These are phyloP conservation scores for Gliomastix tumulicola DNA, from an alignment of 2,329 filamentous ascomycete species.

Conservation along the genomic window DNA sequence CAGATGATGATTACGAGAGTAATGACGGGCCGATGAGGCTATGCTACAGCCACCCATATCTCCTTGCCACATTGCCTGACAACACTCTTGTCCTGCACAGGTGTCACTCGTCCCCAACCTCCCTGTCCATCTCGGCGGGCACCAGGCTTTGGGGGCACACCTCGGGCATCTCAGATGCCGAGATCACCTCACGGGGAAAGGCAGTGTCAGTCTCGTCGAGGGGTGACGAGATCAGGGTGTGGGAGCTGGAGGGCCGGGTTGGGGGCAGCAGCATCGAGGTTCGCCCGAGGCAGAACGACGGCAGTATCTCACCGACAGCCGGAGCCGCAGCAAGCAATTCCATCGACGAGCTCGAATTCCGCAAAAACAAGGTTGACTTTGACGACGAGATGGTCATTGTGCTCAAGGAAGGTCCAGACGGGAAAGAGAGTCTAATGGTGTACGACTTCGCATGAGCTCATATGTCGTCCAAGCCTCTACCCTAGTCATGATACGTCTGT, in stretches of 20 bases:
- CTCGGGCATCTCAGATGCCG: constrained; percentile 77
- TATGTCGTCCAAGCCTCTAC: no score
- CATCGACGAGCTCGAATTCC: constrained; percentile 24
- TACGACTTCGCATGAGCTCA: constrained; percentile 86
- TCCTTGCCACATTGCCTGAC: constrained; percentile 76
- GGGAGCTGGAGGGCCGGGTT: constrained; percentile 75
- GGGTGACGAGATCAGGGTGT: constrained; percentile 77
- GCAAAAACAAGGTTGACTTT: constrained; percentile 69
- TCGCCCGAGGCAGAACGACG: constrained; percentile 23
- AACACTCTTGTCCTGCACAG: constrained; percentile 82
- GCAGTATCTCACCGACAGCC: neutral
- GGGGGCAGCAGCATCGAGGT: constrained; percentile 47
- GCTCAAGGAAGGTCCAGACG: constrained; percentile 61
- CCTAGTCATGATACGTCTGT: no score
- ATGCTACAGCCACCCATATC: constrained; percentile 74
- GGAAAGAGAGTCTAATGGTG: constrained; percentile 67
- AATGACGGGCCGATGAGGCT: constrained; percentile 50
- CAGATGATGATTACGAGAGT: neutral
- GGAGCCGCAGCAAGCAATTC: no score
- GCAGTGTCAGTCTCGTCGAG: constrained; percentile 80
- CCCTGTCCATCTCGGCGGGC: constrained; percentile 63
- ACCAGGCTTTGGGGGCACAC: constrained; percentile 87
- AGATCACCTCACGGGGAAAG: constrained; percentile 78
- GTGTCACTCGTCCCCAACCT: constrained; percentile 63
- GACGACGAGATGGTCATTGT: constrained; percentile 91